phyloP scores from a whole-genome alignment of 805 yeast genomes.

The Schwanniomyces yamadae region DNA sequence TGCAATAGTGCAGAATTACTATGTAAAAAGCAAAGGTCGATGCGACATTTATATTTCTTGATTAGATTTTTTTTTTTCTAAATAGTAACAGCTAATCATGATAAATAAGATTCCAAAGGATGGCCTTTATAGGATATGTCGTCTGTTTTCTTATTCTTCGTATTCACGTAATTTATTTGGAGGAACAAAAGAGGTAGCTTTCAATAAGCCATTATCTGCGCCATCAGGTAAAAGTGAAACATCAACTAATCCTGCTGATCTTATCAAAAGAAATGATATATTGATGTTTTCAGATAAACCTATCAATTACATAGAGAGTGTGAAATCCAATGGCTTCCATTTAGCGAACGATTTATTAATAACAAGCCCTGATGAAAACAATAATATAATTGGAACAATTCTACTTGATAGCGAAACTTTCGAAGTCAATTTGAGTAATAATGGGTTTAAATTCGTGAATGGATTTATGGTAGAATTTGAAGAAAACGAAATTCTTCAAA shows the following conservation, averaged over 20 bases:
- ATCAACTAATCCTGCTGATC: conserved; percentile 42
- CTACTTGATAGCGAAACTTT: conserved; percentile 59
- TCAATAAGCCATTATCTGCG: conserved; percentile 16
- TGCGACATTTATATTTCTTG: no score
- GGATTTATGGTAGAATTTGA: conserved; percentile 56
- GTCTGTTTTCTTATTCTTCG: neutral
- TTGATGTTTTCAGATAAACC: conserved; percentile 43
- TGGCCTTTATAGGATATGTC: no score
- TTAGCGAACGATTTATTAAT: conserved; percentile 55
- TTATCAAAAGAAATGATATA: conserved; percentile 43
- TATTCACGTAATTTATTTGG: conserved; percentile 9
- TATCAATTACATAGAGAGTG: conserved; percentile 41
- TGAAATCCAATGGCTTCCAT: conserved; percentile 55
- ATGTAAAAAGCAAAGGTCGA: no score
- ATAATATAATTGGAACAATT: conserved; percentile 45
- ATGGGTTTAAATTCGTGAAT: conserved; percentile 46
- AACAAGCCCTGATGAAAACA: conserved; percentile 37
- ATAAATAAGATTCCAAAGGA: no score
- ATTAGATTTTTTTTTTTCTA: no score
- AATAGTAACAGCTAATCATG: no score
- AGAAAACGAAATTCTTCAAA: conserved; percentile 37
- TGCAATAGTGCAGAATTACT: no score
- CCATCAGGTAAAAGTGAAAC: conserved; percentile 40
- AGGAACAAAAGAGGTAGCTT: conserved; percentile 7
- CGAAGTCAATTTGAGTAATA: conserved; percentile 50